Evolutionary conservation across 2,329 filamentous ascomycete genomes (phyloP), one percentile per base, ranked within the genome.

Genomic region (Monosporascus sp.): DNA sequence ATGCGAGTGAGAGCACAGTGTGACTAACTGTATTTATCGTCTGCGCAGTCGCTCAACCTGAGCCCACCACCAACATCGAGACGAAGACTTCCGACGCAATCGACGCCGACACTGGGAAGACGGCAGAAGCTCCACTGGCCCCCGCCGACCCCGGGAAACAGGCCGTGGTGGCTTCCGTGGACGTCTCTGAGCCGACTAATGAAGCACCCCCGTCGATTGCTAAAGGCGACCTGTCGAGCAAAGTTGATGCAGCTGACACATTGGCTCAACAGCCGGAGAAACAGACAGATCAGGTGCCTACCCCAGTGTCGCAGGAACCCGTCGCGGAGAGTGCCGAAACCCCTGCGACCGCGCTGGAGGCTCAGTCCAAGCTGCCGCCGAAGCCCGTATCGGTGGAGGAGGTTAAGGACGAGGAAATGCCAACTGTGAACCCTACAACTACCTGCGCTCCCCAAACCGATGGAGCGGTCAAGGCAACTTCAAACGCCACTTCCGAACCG

Each of bases 371-470:
- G 40, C 56, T 64, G 45, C 51, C 56, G 8, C 63, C 63, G 38
- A 68, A 64, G 51, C 65, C 67, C 3, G 65, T 63, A 7, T 58
- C 63, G 14, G 52, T 68, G 40, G 63, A 68, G 55, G 64, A 68
- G 44, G 58, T 63, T n/a, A 55, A 26, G 14, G 65, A 68, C 40
- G 56, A 62, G 49, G 65, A 64, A 43, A 31, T 59, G 40, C 56
- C 65, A 8, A 37, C 50, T 2, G 43, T 52, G 7, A 58, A 63
- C 8, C 54, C 53, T 15, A 26, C 49, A 28, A 48, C 57, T 3
- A 55, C 57, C 17, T 54, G 51, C 9, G 57, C 54, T 35, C 46
- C 57, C 5, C 57, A 56, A 5, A 45, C 58, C 17, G 50, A 64
- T 35, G 61, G 65, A 37, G 47, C 59, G 22, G 53, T 55, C 22